Conservation (phyloP, 768 basidiomycete species). For the Crepidotus variabilis region DNA sequence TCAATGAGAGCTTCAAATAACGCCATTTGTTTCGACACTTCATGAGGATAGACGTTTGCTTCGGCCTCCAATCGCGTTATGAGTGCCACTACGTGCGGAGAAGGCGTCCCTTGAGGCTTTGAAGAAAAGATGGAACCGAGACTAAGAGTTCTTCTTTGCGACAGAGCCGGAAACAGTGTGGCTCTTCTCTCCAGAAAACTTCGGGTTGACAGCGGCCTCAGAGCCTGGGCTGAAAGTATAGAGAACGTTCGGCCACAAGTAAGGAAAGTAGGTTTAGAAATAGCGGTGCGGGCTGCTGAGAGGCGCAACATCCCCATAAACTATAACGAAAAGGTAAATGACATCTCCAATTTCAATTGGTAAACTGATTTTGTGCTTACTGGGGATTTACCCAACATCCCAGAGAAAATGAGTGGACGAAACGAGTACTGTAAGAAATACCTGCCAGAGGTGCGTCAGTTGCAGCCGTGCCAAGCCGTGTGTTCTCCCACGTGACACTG, state of each 20-base stretch:
- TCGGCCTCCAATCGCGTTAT: constrained; percentile 75
- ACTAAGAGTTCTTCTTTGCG: constrained; percentile 25
- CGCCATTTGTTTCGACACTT: constrained; percentile 65
- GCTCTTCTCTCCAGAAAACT: constrained; percentile 6
- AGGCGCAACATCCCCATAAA: constrained; percentile 35
- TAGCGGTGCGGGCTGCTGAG: constrained; percentile 17
- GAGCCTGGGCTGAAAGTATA: constrained; percentile 7
- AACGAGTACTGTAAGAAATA: background rate
- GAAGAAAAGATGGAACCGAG: constrained; percentile 45
- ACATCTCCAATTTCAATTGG: constrained; percentile 10
- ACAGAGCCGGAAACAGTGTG: constrained; percentile 7
- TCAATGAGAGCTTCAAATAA: constrained; percentile 65
- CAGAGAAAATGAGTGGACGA: constrained; percentile 8
- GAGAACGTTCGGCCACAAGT: constrained; percentile 14
- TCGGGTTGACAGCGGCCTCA: constrained; percentile 8
- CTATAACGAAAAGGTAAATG: constrained; percentile 22
- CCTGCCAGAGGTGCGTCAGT: constrained; percentile 11
- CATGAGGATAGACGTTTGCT: constrained; percentile 69
- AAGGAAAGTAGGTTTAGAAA: constrained; percentile 14
- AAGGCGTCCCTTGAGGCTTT: constrained; percentile 42
- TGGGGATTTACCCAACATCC: constrained; percentile 26
- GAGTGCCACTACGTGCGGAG: constrained; percentile 63
- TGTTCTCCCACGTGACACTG: background rate
- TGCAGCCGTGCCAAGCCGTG: background rate
- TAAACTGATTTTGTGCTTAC: constrained; percentile 13